Base-by-base conservation (phyloP, 495 filamentous ascomycete genomes). In the Penicillium canescens region DNA sequence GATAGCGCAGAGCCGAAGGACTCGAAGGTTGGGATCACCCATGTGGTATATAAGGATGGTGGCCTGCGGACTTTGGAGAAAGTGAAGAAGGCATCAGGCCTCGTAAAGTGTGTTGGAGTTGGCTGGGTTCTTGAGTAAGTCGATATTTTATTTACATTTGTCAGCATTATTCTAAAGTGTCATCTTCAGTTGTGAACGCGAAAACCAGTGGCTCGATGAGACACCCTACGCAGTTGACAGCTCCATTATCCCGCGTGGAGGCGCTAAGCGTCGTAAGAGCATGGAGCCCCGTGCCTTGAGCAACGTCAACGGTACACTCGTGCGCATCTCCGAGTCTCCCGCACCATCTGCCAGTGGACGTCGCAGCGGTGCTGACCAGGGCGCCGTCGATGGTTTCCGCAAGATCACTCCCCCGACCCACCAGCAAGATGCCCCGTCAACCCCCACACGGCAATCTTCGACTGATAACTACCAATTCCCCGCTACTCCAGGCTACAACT, bases 21-120 rank as follows among this genome's bases (percentile, higher is more conserved):
- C 14, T 57, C 69, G 9, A 90, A 86, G 65, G 76, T 95, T 31
- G 90, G 89, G 3, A 92, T 97, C 63, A 98, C 94, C 4, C 94
- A 98, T 61, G 89, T 98, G 1, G 85, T 98, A 2, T 98, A 89
- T 73, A 97, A 97, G 63, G 94, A 96, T 70, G 94, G 94, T 38
- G 87, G 87, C 8, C 84, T 90, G 48, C 82, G 88, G 33, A 97
- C 93, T 0, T 67, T 97, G 46, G 88, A 96, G 67, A 97, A 96
- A 68, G 90, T 95, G 7, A 78, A 85, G 46, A 80, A 88, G 55
- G 86, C 83, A 31, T 78, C 81, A 16, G 91, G 89, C 1, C 76
- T 88, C 18, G 89, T 96, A 6, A 82, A 86, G 54, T 94, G 90
- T 67, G 90, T 96, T 24, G 89, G 90, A 35, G 89, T 93, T 40